phyloP scores from a whole-genome alignment of 148 eudicot genomes.

The Rhododendron mucronatum region DNA sequence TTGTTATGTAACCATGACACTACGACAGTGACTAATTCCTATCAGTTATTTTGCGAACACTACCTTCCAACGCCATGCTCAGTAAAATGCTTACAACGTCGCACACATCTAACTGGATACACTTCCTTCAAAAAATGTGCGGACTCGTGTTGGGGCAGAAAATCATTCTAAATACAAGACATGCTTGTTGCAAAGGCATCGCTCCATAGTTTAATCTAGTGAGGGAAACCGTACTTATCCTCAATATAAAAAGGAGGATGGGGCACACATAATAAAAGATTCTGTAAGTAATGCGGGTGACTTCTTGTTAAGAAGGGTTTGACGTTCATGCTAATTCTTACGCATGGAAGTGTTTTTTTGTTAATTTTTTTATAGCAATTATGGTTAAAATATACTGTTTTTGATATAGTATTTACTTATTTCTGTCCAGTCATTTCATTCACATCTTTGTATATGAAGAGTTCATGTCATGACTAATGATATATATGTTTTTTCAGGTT shows the following conservation, averaged over 20 bases:
- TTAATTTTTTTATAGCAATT: neutral
- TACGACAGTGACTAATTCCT: neutral
- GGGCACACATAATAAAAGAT: neutral
- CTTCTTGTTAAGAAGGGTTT: neutral
- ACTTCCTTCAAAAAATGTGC: neutral
- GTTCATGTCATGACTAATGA: neutral
- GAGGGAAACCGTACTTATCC: neutral
- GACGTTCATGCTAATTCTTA: neutral
- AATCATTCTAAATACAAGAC: neutral
- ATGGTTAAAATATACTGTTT: too few relatives aligned
- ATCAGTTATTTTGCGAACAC: neutral
- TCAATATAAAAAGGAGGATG: neutral
- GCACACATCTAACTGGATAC: neutral
- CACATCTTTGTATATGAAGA: neutral
- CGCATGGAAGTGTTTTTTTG: neutral
- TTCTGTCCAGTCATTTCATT: neutral
- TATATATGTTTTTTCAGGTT: slow-evolving; percentile 33
- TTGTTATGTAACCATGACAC: neutral
- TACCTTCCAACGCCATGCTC: neutral
- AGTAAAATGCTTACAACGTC: neutral
- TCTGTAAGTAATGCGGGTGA: neutral
- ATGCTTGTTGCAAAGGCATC: neutral
- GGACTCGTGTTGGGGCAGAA: neutral
- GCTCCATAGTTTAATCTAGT: neutral
- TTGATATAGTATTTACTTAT: neutral